These are phyloP conservation scores for Phycomyces blakesleeanus DNA, from an alignment of 192 early-diverging fungal species.

Conservation along the genomic window DNA sequence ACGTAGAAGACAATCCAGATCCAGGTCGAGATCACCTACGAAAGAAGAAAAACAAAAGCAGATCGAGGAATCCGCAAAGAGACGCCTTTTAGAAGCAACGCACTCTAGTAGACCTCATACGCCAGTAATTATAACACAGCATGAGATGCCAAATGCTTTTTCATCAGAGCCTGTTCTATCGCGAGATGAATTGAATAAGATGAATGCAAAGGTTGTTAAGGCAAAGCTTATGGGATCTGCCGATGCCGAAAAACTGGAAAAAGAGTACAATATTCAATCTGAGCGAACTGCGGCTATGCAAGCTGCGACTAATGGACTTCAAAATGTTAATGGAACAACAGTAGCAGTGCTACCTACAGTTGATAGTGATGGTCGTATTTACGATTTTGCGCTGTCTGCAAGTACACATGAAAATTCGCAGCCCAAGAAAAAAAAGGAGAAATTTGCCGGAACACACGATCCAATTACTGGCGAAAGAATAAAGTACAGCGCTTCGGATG, in stretches of 20 bases:
- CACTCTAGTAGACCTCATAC: background rate
- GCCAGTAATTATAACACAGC: constrained; percentile 21
- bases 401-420: constrained; percentile 22
- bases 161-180: constrained; percentile 36
- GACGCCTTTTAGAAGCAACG: background rate
- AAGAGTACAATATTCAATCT: constrained; percentile 65
- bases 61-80: background rate
- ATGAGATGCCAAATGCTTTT: constrained; percentile 12
- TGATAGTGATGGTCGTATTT: constrained; percentile 53
- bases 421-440: constrained; percentile 51
- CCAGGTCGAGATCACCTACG: background rate
- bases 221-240: constrained; percentile 68
- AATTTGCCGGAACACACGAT: constrained; percentile 55
- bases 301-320: constrained; percentile 3
- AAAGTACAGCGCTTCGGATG: constrained; percentile 55
- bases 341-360: constrained; percentile 46
- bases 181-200: constrained; percentile 76
- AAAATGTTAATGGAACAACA: background rate
- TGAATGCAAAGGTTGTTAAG: constrained; percentile 77
- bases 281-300: constrained; percentile 34
- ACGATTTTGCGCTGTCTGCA: constrained; percentile 43
- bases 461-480: constrained; percentile 56
- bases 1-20: constrained; percentile 4
- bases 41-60: background rate
- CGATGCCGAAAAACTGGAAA: constrained; percentile 61